These are phyloP conservation scores for Mortierella sp. DNA, from an alignment of 371 early-diverging fungal genomes.

Conservation along the genomic window DNA sequence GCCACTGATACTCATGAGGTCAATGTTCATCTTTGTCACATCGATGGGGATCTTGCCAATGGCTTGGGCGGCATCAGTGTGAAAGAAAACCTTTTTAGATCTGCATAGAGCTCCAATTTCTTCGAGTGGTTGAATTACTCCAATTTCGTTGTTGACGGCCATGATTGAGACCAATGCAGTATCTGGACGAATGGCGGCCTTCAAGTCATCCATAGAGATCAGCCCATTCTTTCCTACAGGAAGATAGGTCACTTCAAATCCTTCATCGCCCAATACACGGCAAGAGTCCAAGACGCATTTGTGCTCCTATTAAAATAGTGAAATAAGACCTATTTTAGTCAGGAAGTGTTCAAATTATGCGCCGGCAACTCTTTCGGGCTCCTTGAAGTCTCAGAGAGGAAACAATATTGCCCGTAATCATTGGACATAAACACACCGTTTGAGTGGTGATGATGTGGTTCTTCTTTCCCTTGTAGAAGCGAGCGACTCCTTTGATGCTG, in stretches of 20 bases:
- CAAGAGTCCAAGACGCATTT: constrained; percentile 99
- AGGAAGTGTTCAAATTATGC: background rate
- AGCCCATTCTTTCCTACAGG: constrained; percentile 93
- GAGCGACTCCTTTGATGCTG: constrained; percentile 97
- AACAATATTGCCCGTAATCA: background rate
- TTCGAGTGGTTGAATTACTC: constrained; percentile 96
- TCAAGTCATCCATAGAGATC: constrained; percentile 83
- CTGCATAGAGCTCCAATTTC: constrained; percentile 96
- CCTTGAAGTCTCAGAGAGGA: background rate
- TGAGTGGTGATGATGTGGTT: constrained; percentile 99
- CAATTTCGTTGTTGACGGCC: constrained; percentile 99
- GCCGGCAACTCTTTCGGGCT: too few species aligned
- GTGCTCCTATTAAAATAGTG: constrained; percentile 83
- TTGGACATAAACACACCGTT: constrained; percentile 67
- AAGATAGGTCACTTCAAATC: constrained; percentile 98
- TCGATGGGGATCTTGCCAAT: constrained; percentile 98
- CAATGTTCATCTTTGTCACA: constrained; percentile 97
- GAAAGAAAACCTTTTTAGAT: constrained; percentile 92
- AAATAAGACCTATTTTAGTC: background rate
- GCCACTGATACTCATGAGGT: constrained; percentile 97
- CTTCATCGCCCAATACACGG: constrained; percentile 96
- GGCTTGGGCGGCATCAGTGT: constrained; percentile 99
- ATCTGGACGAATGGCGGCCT: constrained; percentile 91
- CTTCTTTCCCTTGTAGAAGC: constrained; percentile 95
- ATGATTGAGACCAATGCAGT: constrained; percentile 97